Percentiles rank a stretch among this genome's conserved stretches.
phyloP scores from a whole-genome alignment of 805 yeast species.

The Candida chilensis region DNA sequence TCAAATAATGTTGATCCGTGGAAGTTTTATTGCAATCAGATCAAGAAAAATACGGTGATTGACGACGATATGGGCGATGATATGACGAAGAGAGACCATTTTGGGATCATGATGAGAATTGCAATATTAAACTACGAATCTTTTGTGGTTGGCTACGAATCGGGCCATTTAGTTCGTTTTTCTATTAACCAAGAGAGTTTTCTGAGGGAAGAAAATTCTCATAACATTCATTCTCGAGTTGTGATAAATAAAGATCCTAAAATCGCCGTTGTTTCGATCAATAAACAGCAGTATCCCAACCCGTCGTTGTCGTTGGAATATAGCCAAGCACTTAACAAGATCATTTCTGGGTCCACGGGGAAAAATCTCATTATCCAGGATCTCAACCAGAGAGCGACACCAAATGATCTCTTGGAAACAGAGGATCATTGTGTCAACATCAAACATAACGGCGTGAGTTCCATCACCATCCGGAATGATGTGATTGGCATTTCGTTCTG shows the following conservation, averaged over 20 bases:
- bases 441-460: slow-evolving; percentile 27
- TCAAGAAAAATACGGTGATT: slow-evolving; percentile 2
- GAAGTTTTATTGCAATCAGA: slow-evolving; percentile 9
- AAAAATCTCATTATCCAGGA: slow-evolving; percentile 24
- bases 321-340: slow-evolving; percentile 10
- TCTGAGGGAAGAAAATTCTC: too few relatives aligned
- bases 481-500: slow-evolving; percentile 29
- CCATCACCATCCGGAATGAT: slow-evolving; percentile 10
- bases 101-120: slow-evolving; percentile 65
- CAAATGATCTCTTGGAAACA: neutral
- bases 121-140: too few relatives aligned
- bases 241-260: slow-evolving; percentile 16
- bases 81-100: slow-evolving; percentile 19
- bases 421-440: slow-evolving; percentile 5
- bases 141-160: slow-evolving; percentile 59
- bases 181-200: too few relatives aligned
- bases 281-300: slow-evolving; percentile 37
- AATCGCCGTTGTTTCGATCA: slow-evolving; percentile 9
- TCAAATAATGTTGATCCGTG: slow-evolving; percentile 19
- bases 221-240: slow-evolving; percentile 2
- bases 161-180: slow-evolving; percentile 54
- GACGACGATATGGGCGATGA: slow-evolving; percentile 7
- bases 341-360: slow-evolving; percentile 41
- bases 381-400: neutral
- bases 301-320: slow-evolving; percentile 39